Conservation (phyloP, 164 flowering plant genomes). For the Vitis riparia region DNA sequence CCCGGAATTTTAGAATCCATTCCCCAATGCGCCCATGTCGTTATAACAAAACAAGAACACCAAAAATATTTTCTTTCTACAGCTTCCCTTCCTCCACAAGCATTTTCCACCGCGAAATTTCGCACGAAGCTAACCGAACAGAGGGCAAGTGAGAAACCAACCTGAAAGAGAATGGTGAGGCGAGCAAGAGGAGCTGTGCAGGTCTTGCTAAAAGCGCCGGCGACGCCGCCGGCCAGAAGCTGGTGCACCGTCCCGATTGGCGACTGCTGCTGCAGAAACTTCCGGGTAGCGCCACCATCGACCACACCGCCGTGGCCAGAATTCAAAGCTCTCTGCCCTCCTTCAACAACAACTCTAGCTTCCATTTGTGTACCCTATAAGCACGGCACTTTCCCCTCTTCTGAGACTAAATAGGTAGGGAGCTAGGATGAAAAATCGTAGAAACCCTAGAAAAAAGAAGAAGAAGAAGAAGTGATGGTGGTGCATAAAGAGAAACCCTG, state of each 20-base stretch:
- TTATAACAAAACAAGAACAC: no score
- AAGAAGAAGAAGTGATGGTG: background rate
- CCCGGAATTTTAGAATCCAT: no score
- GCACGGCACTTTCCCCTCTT: no score
- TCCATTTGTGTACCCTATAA: slow-evolving; percentile 47
- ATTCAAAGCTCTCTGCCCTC: slow-evolving; percentile 46
- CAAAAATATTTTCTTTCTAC: no score
- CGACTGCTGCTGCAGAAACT: slow-evolving; percentile 34
- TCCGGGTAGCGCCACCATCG: slow-evolving; percentile 35
- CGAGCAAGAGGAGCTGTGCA: slow-evolving; percentile 98
- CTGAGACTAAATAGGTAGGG: no score
- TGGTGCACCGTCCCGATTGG: slow-evolving; percentile 65
- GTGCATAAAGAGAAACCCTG: no score
- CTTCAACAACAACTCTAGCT: slow-evolving; percentile 63
- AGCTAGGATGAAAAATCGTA: background rate
- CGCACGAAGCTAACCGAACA: background rate
- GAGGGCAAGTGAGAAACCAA: slow-evolving; percentile 16
- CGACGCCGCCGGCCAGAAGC: slow-evolving; percentile 88
- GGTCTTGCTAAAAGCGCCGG: slow-evolving; percentile 98
- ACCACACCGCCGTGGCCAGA: slow-evolving; percentile 37
- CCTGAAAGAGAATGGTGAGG: slow-evolving; percentile 97
- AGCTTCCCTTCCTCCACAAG: no score
- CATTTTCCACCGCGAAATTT: background rate
- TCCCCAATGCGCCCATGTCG: no score
- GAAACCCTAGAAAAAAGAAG: background rate